Percentiles rank a stretch among this genome's conserved stretches.
Evolutionary conservation across 2,329 filamentous ascomycete genomes (phyloP).

Genomic region (Apiospora marii): DNA sequence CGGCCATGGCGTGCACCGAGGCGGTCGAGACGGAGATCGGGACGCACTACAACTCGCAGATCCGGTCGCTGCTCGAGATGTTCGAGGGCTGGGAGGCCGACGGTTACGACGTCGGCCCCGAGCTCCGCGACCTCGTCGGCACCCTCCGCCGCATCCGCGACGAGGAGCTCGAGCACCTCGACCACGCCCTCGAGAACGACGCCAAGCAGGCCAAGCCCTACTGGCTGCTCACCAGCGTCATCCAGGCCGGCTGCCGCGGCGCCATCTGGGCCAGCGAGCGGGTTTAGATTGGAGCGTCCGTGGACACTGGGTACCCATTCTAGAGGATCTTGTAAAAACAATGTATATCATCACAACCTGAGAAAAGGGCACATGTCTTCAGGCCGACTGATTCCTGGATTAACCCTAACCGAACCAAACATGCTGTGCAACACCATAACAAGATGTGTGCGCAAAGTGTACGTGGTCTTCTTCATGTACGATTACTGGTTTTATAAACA

Average conservation of each 20-base stretch:
- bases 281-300: constrained; percentile 52
- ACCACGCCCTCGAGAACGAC: constrained; percentile 93
- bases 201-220: constrained; percentile 90
- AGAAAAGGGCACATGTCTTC: background rate
- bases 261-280: constrained; percentile 92
- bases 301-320: no score
- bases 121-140: constrained; percentile 75
- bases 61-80: constrained; percentile 83
- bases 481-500: no score
- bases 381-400: background rate
- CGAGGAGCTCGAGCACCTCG: constrained; percentile 95
- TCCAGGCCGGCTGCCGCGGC: constrained; percentile 86
- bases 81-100: constrained; percentile 75
- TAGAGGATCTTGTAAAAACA: background rate
- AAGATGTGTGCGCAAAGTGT: background rate
- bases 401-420: no score
- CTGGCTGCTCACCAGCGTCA: constrained; percentile 85
- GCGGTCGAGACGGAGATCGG: constrained; percentile 99
- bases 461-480: background rate
- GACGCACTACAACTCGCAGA: constrained; percentile 93
- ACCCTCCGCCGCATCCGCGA: constrained; percentile 87
- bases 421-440: no score
- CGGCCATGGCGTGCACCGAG: constrained; percentile 98
- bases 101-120: constrained; percentile 82
- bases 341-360: background rate